Evolutionary conservation across 148 eudicot genomes (phyloP).

Genomic region (Oxyria digyna): DNA sequence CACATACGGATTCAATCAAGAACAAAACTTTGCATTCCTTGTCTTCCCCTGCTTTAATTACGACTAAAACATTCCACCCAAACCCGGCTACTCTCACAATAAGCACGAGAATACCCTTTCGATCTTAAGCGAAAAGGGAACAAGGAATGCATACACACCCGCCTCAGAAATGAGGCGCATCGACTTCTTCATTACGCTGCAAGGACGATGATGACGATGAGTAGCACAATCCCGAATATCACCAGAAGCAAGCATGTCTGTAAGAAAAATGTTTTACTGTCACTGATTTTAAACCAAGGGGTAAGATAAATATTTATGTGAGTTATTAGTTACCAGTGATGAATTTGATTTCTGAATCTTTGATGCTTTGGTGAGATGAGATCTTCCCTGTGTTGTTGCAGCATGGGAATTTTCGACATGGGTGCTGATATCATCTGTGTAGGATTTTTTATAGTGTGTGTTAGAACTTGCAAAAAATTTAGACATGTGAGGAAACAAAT

Average conservation of each 20-base stretch:
- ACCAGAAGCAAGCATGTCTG: conserved; percentile 81
- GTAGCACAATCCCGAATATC: conserved; percentile 62
- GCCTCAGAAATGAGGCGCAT: not conserved
- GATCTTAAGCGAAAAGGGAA: not conserved
- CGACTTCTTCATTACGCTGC: conserved; percentile 22
- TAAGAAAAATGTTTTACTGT: not conserved
- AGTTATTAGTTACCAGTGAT: conserved; percentile 52
- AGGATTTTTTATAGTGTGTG: not conserved
- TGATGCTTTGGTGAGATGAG: conserved; percentile 74
- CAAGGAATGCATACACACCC: not conserved
- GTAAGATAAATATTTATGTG: not conserved
- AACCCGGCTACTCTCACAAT: not conserved
- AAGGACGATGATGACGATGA: conserved; percentile 48
- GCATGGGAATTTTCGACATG: conserved; percentile 65
- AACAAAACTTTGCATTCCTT: not conserved
- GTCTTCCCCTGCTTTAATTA: not conserved
- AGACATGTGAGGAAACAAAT: not conserved
- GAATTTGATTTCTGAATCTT: conserved; percentile 85
- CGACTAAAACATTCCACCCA: not conserved
- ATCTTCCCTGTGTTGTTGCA: conserved; percentile 64
- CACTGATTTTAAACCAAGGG: not conserved
- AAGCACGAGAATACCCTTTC: not conserved
- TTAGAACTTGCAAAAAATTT: not conserved
- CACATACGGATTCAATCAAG: not conserved
- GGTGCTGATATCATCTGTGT: conserved; percentile 69